Base-by-base conservation (phyloP, 306 rosid genomes). In the Gleditsia sinensis region DNA sequence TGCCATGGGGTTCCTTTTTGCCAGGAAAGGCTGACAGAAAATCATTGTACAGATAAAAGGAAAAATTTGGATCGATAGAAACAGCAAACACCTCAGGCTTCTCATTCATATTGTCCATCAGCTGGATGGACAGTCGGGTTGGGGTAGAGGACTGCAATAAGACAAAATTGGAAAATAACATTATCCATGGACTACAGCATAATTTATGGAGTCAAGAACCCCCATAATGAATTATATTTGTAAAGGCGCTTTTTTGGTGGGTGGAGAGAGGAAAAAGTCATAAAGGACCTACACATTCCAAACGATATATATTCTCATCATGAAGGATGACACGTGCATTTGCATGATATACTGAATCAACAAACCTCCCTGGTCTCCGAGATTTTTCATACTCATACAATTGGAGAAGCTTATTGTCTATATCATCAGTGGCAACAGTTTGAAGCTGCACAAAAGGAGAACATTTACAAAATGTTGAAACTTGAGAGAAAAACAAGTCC, bases 61-160 rank as follows among this genome's bases (percentile, higher is more conserved):
- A 85, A 87, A 95, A 95, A 72, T 87, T 83, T 3, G 99, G 99
- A 69, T 95, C 99, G 81, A 95, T 71, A 16, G 99, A 87, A 70
- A 95, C 93, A 9, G 99, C 96, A 72, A 83, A 84, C 56, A 86
- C 81, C 83, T 92, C 99, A 3, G 99, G 97, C 81, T 92, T 95
- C 81, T 95, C 98, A 69, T 78, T 85, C 82, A 86, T 72, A 37
- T 74, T 84, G 87, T 92, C 98, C 99, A 95, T 95, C 78, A 95
- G 87, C 88, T 95, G 99, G 81, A 90, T 85, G 54, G 91, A 88
- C 33, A 90, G 63, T 36, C 75, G 83, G 12, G 82, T 69, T 17
- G 96, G 90, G 24, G 71, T 63, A 76, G 86, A 84, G 42, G 82
- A 84, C 99, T 95, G 92, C 87, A 81, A 59, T 45, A 66, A 66